Conservation (phyloP, 2,329 filamentous ascomycete species). For the Dendryphion nanum region DNA sequence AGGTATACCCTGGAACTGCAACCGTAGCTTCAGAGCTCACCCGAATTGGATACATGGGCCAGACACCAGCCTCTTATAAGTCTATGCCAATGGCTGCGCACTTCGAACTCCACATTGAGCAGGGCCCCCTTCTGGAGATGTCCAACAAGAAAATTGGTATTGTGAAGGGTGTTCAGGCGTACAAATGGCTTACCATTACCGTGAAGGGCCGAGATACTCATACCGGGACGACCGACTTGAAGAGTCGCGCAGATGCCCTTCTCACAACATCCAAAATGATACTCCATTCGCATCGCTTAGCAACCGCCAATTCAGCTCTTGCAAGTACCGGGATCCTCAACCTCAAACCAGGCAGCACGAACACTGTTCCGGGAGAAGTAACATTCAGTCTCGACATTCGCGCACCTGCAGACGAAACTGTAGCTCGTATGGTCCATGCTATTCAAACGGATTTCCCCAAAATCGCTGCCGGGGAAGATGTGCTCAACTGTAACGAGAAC, state of each 20-base stretch:
- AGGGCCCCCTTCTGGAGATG: slow-evolving; percentile 72
- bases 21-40: slow-evolving; percentile 69
- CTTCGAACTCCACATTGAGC: slow-evolving; percentile 84
- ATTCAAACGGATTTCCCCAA: slow-evolving; percentile 58
- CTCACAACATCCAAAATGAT: slow-evolving; percentile 68
- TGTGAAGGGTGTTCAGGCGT: slow-evolving; percentile 72
- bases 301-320: slow-evolving; percentile 58
- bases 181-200: slow-evolving; percentile 69
- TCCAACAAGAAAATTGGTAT: slow-evolving; percentile 64
- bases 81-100: slow-evolving; percentile 69
- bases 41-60: slow-evolving; percentile 69
- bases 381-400: slow-evolving; percentile 69
- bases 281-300: slow-evolving; percentile 62
- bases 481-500: slow-evolving; percentile 46
- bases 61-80: slow-evolving; percentile 55
- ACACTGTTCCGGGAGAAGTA: slow-evolving; percentile 70
- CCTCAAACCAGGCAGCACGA: slow-evolving; percentile 66
- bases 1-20: slow-evolving; percentile 60
- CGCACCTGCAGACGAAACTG: slow-evolving; percentile 54
- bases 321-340: slow-evolving; percentile 70
- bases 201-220: slow-evolving; percentile 68
- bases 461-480: slow-evolving; percentile 58
- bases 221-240: slow-evolving; percentile 71
- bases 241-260: slow-evolving; percentile 65
- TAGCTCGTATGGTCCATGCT: slow-evolving; percentile 57